These are phyloP conservation scores for Pleurotus platypus DNA, from an alignment of 768 basidiomycete species.

Conservation along the genomic window DNA sequence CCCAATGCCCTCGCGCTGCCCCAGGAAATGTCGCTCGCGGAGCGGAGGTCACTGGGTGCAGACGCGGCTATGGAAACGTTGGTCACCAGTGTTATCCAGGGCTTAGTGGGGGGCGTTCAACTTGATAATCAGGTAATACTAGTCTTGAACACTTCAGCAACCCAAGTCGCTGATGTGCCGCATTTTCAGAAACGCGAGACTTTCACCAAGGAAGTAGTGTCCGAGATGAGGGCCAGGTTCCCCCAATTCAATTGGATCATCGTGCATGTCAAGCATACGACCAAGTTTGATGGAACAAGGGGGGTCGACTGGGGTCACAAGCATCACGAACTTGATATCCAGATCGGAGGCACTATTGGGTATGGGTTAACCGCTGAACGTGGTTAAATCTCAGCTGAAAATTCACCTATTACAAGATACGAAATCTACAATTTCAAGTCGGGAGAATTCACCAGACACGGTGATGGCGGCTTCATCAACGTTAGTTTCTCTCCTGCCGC, in stretches of 20 bases:
- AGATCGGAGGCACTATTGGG: conserved; percentile 1
- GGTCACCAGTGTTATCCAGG: background rate
- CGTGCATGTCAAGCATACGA: conserved; percentile 5
- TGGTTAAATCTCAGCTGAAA: background rate
- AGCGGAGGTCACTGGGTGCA: background rate
- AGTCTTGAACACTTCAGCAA: background rate
- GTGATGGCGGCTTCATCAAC: conserved; percentile 12
- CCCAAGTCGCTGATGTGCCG: background rate
- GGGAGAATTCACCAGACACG: conserved; percentile 6
- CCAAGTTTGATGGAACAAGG: conserved; percentile 4
- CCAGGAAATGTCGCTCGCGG: background rate
- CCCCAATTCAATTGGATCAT: background rate
- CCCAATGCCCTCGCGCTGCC: background rate
- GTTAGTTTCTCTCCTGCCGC: background rate
- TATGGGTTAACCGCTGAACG: background rate
- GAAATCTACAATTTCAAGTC: background rate
- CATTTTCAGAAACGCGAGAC: background rate
- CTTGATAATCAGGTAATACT: background rate
- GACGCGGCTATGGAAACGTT: background rate
- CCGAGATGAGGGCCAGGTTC: background rate
- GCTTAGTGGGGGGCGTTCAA: background rate
- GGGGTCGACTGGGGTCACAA: background rate
- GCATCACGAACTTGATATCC: conserved; percentile 1
- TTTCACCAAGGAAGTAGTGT: background rate
- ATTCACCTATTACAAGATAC: background rate